phyloP scores from a whole-genome alignment of 1,284 basidiomycete genomes.

The Ceratobasidium sp. region DNA sequence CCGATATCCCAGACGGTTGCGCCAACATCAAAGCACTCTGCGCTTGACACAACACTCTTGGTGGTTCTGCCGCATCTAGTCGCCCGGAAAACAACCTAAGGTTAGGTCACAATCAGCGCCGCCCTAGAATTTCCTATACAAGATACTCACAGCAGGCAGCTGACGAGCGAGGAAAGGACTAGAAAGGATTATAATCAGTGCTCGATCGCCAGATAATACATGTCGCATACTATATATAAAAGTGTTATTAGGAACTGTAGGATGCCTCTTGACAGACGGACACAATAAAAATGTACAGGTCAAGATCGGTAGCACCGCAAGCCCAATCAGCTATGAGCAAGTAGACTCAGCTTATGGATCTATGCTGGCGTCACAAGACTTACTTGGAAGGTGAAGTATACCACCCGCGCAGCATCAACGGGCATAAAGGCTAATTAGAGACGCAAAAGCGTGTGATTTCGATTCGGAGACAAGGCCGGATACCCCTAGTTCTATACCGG shows the following conservation, averaged over 20 bases:
- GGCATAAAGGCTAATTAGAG: no score
- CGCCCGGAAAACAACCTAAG: constrained; percentile 19
- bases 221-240: constrained; percentile 10
- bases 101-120: neutral
- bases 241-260: constrained; percentile 10
- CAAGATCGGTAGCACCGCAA: no score
- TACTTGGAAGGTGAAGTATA: no score
- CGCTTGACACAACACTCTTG: constrained; percentile 13
- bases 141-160: neutral
- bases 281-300: constrained; percentile 27
- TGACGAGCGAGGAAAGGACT: constrained; percentile 6
- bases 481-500: no score
- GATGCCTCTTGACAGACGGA: constrained; percentile 26
- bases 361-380: no score
- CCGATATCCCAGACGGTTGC: constrained; percentile 28
- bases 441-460: no score
- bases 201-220: no score
- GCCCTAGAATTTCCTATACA: no score
- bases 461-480: no score
- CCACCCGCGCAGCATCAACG: no score
- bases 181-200: neutral
- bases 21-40: constrained; percentile 35
- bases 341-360: no score
- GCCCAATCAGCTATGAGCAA: no score
- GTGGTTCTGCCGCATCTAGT: constrained; percentile 20